These are phyloP conservation scores for Gossypium mustelinum DNA, from an alignment of 345 rosid genomes.

Conservation along the genomic window DNA sequence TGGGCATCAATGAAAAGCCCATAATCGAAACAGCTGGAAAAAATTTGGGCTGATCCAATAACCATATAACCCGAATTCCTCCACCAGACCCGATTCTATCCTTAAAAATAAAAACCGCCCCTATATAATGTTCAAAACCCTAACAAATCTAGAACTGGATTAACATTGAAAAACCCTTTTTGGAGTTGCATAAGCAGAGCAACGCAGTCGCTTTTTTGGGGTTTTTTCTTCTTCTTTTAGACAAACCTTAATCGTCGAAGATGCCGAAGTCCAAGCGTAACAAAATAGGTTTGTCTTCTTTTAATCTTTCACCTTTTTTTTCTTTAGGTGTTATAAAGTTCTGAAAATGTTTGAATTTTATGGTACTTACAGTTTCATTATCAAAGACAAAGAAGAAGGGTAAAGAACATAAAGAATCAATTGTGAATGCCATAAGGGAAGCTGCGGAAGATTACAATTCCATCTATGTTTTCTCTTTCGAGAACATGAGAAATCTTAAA, in stretches of 20 bases:
- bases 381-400: slow-evolving; percentile 98
- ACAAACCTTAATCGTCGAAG: background rate
- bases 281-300: slow-evolving; percentile 46
- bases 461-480: slow-evolving; percentile 76
- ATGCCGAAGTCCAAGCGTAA: slow-evolving; percentile 99
- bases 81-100: background rate
- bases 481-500: slow-evolving; percentile 93
- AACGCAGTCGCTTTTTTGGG: background rate
- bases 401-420: slow-evolving; percentile 70
- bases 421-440: slow-evolving; percentile 66
- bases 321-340: background rate
- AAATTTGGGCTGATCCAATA: background rate
- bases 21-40: background rate
- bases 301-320: background rate
- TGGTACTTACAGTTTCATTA: slow-evolving; percentile 55
- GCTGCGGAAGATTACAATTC: slow-evolving; percentile 57
- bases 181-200: slow-evolving; percentile 5
- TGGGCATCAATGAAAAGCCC: background rate
- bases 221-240: background rate
- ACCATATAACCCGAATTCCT: background rate
- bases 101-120: background rate
- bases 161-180: background rate
- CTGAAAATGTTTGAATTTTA: background rate
- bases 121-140: slow-evolving; percentile 10
- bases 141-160: background rate